Base-by-base conservation (phyloP, 2,329 filamentous ascomycete genomes). In the Verticillium dahliae region DNA sequence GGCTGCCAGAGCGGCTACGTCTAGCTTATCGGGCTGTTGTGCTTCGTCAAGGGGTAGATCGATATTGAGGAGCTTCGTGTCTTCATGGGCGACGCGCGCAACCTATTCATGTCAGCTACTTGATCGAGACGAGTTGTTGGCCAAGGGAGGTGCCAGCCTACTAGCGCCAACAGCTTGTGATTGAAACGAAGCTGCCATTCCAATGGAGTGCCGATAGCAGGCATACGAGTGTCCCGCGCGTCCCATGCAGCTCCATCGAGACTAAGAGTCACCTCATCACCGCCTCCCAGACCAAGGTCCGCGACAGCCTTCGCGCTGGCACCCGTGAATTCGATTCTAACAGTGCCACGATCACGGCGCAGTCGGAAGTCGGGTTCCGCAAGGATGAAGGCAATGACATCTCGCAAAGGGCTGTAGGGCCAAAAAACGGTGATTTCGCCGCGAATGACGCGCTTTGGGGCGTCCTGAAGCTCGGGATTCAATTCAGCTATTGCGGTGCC, bases 391-490 rank as follows among this genome's bases (percentile, higher is more conserved):
- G 91, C 89, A 67, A 92, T 83, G 45, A 87, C 87, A 60, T 84
- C 85, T 35, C 84, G 89, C 33, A 91, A 86, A 27, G 89, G 90
- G 66, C 90, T 97, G 74, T 91, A 97, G 0, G 94, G 94, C 93
- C 94, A 98, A 62, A 91, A 87, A 39, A 98, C 85, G 9, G 92
- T 94, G 27, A 97, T 85, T 15, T 90, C 80, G 45, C 90, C 92
- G 62, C 85, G 82, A 37, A 97, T 75, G 13, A 78, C 76, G 63
- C 76, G 76, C 6, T 75, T 72, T 2, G 69, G 62, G 31, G 73
- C 71, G 13, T 80, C 71, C 14, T 74, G 61, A 6, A 86, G 68
- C 9, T 79, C 75, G 6, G 85, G 84, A 38, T 67, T 72, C 38
- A 89, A 77, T 63, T 84, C 76, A 7, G 85, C 79, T 67, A 89